phyloP scores from a whole-genome alignment of 768 basidiomycete genomes.

The Mycena olivaceomarginata region DNA sequence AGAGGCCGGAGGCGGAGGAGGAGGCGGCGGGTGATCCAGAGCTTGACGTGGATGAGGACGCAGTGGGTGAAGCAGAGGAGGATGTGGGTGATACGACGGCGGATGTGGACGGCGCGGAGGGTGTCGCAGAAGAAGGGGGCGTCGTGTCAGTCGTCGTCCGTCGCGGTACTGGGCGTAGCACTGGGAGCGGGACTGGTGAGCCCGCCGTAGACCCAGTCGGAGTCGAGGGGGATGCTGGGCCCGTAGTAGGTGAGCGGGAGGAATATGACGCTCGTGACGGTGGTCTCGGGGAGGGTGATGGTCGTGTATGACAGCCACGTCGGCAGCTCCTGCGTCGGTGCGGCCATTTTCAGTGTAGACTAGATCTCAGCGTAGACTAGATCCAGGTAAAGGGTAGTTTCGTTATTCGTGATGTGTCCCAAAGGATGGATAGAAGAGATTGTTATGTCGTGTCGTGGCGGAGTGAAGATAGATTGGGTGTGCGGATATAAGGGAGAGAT shows the following conservation, averaged over 20 bases:
- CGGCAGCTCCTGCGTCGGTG: conserved; percentile 80
- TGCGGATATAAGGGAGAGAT: not conserved
- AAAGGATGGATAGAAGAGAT: not conserved
- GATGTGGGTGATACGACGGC: conserved; percentile 53
- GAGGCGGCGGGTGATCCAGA: conserved; percentile 35
- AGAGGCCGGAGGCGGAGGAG: conserved; percentile 46
- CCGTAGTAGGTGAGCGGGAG: conserved; percentile 90
- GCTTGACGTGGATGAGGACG: conserved; percentile 47
- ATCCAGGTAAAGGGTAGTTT: not conserved
- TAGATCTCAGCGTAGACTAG: not conserved
- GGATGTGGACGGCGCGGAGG: conserved; percentile 49
- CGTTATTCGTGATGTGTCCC: not conserved
- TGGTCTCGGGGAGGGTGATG: conserved; percentile 71
- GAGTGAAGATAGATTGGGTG: not conserved
- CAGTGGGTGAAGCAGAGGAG: conserved; percentile 51
- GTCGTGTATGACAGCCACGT: conserved; percentile 82
- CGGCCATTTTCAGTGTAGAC: conserved; percentile 62
- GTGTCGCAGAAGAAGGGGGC: conserved; percentile 53
- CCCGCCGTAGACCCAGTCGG: conserved; percentile 86
- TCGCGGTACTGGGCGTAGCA: conserved; percentile 44
- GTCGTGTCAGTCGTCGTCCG: conserved; percentile 48
- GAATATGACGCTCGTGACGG: conserved; percentile 73
- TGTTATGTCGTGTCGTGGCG: not conserved
- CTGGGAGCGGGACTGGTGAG: conserved; percentile 74
- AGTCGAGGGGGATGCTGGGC: conserved; percentile 86